A percentile compares a stretch with the other conserved stretches of the same genome.
Conservation (phyloP, 1,139 yeast species). For the Schizosaccharomyces versatilis region DNA sequence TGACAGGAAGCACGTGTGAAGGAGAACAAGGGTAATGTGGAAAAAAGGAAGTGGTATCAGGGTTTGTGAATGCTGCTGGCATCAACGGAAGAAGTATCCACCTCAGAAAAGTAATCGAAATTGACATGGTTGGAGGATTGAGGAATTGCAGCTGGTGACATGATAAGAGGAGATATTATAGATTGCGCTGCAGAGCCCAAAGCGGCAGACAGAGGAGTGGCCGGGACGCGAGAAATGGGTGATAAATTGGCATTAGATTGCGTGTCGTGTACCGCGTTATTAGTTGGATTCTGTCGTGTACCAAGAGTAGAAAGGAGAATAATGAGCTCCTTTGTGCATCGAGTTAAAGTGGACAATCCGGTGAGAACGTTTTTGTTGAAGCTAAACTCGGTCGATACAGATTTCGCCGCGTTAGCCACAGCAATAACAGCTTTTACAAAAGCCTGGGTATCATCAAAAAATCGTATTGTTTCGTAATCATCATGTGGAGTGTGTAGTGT, state of each 20-base stretch:
- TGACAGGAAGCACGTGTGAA: too few species aligned
- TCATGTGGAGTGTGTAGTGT: constrained; percentile 25
- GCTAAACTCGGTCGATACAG: constrained; percentile 10
- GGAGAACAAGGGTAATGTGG: too few species aligned
- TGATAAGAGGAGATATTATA: constrained; percentile 3
- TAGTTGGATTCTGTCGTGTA: constrained; percentile 4
- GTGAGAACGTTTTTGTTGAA: constrained; percentile 10
- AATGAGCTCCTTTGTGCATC: constrained; percentile 11
- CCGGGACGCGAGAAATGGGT: not conserved
- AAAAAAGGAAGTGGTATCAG: too few species aligned
- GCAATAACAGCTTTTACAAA: constrained; percentile 34
- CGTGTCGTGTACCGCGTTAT: not conserved
- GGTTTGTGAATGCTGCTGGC: too few species aligned
- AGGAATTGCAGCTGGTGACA: not conserved
- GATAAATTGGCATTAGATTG: not conserved
- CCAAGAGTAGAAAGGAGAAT: constrained; percentile 11
- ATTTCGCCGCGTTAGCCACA: constrained; percentile 10
- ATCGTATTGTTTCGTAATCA: constrained; percentile 34
- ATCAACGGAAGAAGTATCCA: not conserved
- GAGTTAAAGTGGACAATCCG: constrained; percentile 11
- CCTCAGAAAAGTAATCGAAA: not conserved
- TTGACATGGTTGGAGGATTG: not conserved
- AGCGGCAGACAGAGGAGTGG: constrained; percentile 6
- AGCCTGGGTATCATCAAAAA: constrained; percentile 73
- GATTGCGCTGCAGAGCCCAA: constrained; percentile 7